Percentiles rank a stretch among this genome's conserved stretches.
These are phyloP conservation scores for Bruguiera sexangula DNA, from an alignment of 345 rosid genomes.

Conservation along the genomic window DNA sequence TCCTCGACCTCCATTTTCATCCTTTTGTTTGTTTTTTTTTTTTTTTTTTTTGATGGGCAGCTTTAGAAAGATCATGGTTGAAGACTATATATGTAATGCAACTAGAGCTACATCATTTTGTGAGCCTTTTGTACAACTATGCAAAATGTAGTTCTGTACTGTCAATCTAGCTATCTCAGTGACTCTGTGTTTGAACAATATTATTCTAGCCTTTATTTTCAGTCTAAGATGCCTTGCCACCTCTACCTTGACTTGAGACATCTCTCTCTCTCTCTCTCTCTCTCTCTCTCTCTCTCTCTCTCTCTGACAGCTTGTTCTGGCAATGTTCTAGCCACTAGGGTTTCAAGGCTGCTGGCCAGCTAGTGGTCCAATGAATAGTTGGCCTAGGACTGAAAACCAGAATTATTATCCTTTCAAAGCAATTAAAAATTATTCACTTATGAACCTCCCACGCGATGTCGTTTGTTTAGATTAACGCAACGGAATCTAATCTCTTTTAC, in stretches of 20 bases:
- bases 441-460: slow-evolving; percentile 28
- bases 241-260: neutral
- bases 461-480: slow-evolving; percentile 26
- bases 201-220: neutral
- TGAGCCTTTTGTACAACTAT: slow-evolving; percentile 16
- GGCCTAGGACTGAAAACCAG: slow-evolving; percentile 15
- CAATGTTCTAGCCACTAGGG: neutral
- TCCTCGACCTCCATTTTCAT: neutral
- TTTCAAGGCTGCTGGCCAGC: slow-evolving; percentile 12
- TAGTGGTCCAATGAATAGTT: slow-evolving; percentile 34
- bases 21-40: neutral
- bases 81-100: slow-evolving; percentile 3
- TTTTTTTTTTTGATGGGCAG: neutral
- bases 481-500: neutral
- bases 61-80: slow-evolving; percentile 15
- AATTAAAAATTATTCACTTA: slow-evolving; percentile 11
- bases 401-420: slow-evolving; percentile 15
- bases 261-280: neutral
- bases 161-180: slow-evolving; percentile 1
- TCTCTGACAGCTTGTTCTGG: too few species aligned
- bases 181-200: slow-evolving; percentile 2
- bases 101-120: slow-evolving; percentile 16
- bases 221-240: neutral
- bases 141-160: slow-evolving; percentile 21
- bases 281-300: too few species aligned